Evolutionary conservation across 73 alveolate species (phyloP).

Genomic region (Paramecium caudatum): DNA sequence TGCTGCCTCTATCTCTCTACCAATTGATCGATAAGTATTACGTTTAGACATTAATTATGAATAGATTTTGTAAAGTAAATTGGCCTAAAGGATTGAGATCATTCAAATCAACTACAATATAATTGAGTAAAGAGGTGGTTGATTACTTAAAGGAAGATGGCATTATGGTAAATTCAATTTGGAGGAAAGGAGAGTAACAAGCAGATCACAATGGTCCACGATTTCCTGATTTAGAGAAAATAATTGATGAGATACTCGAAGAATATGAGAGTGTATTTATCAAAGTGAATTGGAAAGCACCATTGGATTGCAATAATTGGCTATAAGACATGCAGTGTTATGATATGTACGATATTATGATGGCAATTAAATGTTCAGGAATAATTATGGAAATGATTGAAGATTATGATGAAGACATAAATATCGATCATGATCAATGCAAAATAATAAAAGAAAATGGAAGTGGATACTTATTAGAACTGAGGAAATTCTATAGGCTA

Average conservation of each 20-base stretch:
- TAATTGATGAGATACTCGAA: not conserved
- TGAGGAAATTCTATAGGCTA: constrained; percentile 11
- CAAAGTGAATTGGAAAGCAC: constrained; percentile 67
- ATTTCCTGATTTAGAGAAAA: constrained; percentile 34
- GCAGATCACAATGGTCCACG: constrained; percentile 15
- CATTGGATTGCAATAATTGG: constrained; percentile 12
- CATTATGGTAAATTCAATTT: not conserved
- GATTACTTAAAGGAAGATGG: constrained; percentile 3
- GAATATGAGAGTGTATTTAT: constrained; percentile 31
- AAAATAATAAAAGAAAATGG: not conserved
- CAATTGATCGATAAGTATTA: constrained; percentile 35
- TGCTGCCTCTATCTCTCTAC: constrained; percentile 34
- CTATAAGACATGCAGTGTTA: not conserved
- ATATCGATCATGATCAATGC: not conserved
- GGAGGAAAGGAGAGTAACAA: not conserved
- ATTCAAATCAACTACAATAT: constrained; percentile 28
- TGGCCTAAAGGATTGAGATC: constrained; percentile 24
- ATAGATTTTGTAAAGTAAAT: constrained; percentile 15
- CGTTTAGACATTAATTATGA: constrained; percentile 26
- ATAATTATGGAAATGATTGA: constrained; percentile 55
- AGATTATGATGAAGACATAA: constrained; percentile 13
- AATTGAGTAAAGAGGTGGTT: constrained; percentile 20
- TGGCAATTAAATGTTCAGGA: constrained; percentile 47
- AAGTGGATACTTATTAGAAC: constrained; percentile 39
- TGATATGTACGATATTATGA: constrained; percentile 20